These are phyloP conservation scores for Wallacemonas collosoma DNA, from an alignment of 208 protist species.

Conservation along the genomic window DNA sequence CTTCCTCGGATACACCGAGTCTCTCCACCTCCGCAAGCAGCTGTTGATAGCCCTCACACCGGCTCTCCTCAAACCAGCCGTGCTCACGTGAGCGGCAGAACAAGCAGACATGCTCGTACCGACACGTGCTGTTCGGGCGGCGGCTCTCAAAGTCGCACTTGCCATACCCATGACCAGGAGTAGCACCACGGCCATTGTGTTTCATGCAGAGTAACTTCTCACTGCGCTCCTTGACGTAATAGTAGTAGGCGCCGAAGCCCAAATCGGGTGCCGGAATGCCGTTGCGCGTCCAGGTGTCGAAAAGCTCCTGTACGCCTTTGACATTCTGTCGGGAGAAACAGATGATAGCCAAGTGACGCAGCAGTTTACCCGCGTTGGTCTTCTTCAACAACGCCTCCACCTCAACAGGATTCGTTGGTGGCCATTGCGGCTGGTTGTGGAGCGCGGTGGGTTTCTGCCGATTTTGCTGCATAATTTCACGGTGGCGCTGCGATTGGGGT, in stretches of 20 bases:
- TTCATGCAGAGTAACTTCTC: constrained; percentile 70
- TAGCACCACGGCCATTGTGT: constrained; percentile 68
- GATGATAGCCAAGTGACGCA: constrained; percentile 66
- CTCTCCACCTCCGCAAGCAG: constrained; percentile 59
- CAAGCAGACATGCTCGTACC: constrained; percentile 77
- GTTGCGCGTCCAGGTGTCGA: constrained; percentile 63
- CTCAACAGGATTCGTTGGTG: constrained; percentile 40
- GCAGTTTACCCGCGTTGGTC: constrained; percentile 45
- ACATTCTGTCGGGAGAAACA: constrained; percentile 57
- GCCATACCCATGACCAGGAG: constrained; percentile 55
- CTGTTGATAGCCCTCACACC: constrained; percentile 62
- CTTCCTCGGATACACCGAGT: constrained; percentile 53
- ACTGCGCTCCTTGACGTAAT: constrained; percentile 69
- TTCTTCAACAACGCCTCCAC: constrained; percentile 44
- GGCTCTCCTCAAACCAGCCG: constrained; percentile 78
- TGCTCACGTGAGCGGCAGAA: constrained; percentile 72
- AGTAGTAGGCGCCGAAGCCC: constrained; percentile 78
- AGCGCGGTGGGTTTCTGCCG: constrained; percentile 27
- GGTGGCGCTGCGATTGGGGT: constrained; percentile 39
- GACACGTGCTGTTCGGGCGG: constrained; percentile 61
- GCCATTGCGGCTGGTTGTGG: constrained; percentile 35
- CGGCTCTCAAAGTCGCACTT: constrained; percentile 71
- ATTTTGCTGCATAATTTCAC: constrained; percentile 37
- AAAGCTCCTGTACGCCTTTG: constrained; percentile 50
- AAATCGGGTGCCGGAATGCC: constrained; percentile 67